These are phyloP conservation scores for Podila epicladia DNA, from an alignment of 192 early-diverging fungal species.

Conservation along the genomic window DNA sequence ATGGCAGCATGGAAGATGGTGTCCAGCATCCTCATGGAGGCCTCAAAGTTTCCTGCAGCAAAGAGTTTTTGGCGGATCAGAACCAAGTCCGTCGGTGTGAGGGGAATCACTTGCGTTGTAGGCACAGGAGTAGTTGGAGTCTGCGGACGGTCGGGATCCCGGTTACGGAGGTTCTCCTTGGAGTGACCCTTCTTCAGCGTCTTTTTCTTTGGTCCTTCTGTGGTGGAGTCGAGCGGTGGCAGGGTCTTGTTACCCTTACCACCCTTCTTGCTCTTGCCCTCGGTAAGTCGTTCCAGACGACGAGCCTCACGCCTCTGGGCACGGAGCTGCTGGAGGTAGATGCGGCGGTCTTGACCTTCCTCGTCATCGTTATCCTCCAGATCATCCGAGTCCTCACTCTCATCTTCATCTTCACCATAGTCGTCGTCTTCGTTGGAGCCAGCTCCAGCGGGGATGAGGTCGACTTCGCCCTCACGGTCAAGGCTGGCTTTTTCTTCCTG, in stretches of 20 bases:
- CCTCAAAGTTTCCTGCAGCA: constrained; percentile 50
- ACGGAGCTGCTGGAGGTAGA: constrained; percentile 45
- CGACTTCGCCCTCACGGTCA: not conserved
- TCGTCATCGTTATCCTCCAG: constrained; percentile 48
- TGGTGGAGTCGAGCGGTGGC: constrained; percentile 1
- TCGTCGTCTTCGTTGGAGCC: constrained; percentile 12
- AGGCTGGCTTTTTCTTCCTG: not conserved
- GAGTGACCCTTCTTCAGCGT: constrained; percentile 29
- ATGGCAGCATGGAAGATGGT: constrained; percentile 51
- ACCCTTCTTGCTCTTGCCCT: constrained; percentile 10
- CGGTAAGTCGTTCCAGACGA: constrained; percentile 43
- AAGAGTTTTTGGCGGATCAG: constrained; percentile 51
- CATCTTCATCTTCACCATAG: constrained; percentile 37
- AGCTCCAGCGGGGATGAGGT: constrained; percentile 8
- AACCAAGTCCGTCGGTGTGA: constrained; percentile 37
- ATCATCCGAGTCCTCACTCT: constrained; percentile 43
- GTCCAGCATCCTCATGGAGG: constrained; percentile 49
- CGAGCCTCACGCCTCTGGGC: constrained; percentile 33
- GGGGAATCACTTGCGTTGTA: constrained; percentile 39
- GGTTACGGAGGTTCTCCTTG: constrained; percentile 30
- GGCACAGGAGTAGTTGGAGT: constrained; percentile 46
- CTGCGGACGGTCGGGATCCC: constrained; percentile 30
- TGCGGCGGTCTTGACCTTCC: constrained; percentile 48
- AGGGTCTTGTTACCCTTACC: not conserved
- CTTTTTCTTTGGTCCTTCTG: constrained; percentile 18